phyloP scores from a whole-genome alignment of 768 basidiomycete genomes.

The Amylocystis lapponica region DNA sequence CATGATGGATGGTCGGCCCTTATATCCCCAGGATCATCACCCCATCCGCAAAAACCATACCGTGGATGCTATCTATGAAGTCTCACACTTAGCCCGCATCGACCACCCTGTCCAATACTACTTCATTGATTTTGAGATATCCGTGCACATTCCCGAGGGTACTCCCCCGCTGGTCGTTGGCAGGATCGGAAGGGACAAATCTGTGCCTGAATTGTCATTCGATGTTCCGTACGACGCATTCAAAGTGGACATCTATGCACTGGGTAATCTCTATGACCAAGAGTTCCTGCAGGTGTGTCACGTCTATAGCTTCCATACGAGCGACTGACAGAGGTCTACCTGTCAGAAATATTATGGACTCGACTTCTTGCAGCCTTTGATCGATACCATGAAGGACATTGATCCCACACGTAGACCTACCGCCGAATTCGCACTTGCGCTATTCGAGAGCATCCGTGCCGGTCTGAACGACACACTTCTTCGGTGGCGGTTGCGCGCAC shows the following conservation, averaged over 20 bases:
- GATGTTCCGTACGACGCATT: conserved; percentile 16
- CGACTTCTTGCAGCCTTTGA: conserved; percentile 9
- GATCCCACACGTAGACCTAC: conserved; percentile 6
- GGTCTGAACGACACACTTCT: not conserved
- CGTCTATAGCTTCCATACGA: not conserved
- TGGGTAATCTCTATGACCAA: conserved; percentile 15
- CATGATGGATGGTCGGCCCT: conserved; percentile 16
- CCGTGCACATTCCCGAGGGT: conserved; percentile 11
- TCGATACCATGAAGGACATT: conserved; percentile 9
- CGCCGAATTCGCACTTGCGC: conserved; percentile 1
- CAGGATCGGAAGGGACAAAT: conserved; percentile 12
- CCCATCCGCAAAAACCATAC: conserved; percentile 22
- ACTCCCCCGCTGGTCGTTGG: conserved; percentile 8
- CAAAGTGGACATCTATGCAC: conserved; percentile 17
- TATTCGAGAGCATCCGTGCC: conserved; percentile 4
- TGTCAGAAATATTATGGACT: conserved; percentile 6
- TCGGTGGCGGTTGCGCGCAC: conserved; percentile 8
- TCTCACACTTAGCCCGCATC: conserved; percentile 26
- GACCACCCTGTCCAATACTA: conserved; percentile 28
- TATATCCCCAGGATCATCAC: conserved; percentile 14
- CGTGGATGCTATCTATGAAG: conserved; percentile 24
- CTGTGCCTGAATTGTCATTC: conserved; percentile 17
- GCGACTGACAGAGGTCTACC: not conserved
- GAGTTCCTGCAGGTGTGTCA: conserved; percentile 14
- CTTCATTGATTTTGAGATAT: conserved; percentile 19